Evolutionary conservation across 2,329 filamentous ascomycete genomes (phyloP), one percentile per base, ranked within the genome.

Genomic region (Stagonosporopsis cucurbitacearum): DNA sequence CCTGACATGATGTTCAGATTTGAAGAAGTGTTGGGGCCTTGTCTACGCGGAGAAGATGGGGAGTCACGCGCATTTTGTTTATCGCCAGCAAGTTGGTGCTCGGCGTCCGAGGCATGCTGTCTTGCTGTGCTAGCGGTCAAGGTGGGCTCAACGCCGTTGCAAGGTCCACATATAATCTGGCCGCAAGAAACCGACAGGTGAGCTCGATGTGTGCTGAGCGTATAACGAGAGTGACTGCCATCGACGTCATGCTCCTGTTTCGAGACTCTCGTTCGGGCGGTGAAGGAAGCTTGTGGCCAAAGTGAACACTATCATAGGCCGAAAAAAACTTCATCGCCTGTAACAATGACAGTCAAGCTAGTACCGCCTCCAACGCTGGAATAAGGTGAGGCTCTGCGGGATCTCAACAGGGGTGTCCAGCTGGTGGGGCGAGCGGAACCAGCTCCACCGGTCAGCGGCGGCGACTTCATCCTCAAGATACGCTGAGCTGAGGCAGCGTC

Each of bases 371-470:
- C 48, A 44, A 51, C 37, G 32, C 32, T 42, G n/a, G 15, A 52
- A 39, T 52, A 52, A 57, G 54, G 48, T 57, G 54, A 57, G 54
- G 54, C 54, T 57, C 54, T 57, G 54, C 54, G 54, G 54, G 54
- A 57, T 48, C 54, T 52, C 43, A 37, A 57, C 54, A 52, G 54
- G 54, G 54, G 39, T 49, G 6, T 23, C n/a, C 30, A 19, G 23
- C 26, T 22, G 12, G 25, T 32, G 26, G 26, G n/a, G 37, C 17
- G 6, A 37, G 17, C 35, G 15, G 35, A 37, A 11, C 35, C 17
- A 37, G 35, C 35, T 20, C 35, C 30, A 32, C 35, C 35, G 35
- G 35, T 19, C 35, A 37, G 35, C 8, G 35, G 11, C 35, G 35
- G 35, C 35, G 20, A 19, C 35, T 5, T 20, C n/a, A 20, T 4